Evolutionary conservation across 2,329 filamentous ascomycete genomes (phyloP), one percentile per base, ranked within the genome.

Genomic region (Claviceps arundinis): DNA sequence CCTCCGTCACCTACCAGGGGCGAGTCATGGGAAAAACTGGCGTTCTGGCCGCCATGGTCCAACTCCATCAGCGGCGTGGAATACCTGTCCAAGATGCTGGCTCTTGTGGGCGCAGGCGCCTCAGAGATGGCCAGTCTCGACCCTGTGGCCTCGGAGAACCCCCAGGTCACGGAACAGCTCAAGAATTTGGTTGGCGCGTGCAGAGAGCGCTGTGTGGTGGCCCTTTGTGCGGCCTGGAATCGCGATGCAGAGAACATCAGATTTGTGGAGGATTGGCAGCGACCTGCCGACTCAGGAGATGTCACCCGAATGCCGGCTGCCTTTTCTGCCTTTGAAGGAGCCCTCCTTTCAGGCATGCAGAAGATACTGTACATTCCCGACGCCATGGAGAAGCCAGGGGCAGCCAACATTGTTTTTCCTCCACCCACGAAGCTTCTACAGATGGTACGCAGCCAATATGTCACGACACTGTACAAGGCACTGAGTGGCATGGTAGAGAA

Each of bases 401-500:
- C 83, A 5, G 80, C 76, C 47, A 83, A 88, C 61, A 89, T 98
- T 57, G 82, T 97, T 52, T 78, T 85, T 24, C 85, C 91, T 17
- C 94, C 93, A 5, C 84, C 89, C 38, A 76, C 84, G 7, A 98
- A 97, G 66, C 72, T 96, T 44, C 73, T 97, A 44, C 87, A 95
- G 65, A 89, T 90, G 80, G 89, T 97, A 16, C 81, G 90, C 57
- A 85, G 83, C 57, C 89, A 95, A 63, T 98, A 98, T 62, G 89
- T 95, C 16, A 89, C 85, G 6, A 95, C 90, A 53, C 72, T 98
- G 44, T 97, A 97, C 69, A 95, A 95, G 66, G 89, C 89, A 6
- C 71, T 98, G 40, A 94, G 88, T 60, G 93, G 91, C 22, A 91
- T 98, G 82, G 89, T 98, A 1, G 93, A 97, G 68, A 97, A 95